Conservation (phyloP, 345 rosid genomes). For the Populus tremula region DNA sequence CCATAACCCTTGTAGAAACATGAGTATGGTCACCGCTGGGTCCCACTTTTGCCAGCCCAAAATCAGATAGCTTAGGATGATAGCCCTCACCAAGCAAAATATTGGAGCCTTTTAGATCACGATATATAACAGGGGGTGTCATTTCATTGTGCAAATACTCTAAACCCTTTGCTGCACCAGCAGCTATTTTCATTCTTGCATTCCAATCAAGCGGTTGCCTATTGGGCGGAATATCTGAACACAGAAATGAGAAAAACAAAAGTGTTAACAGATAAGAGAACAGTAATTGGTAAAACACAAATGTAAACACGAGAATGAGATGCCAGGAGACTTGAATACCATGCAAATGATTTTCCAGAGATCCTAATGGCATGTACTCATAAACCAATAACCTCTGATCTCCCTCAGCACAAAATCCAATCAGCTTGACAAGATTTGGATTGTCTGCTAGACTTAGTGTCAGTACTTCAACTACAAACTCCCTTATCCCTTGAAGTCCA, state of each 20-base stretch:
- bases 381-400: constrained; percentile 45
- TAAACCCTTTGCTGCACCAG: constrained; percentile 47
- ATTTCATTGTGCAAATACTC: constrained; percentile 43
- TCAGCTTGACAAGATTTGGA: constrained; percentile 44
- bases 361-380: constrained; percentile 50
- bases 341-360: constrained; percentile 43
- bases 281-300: background rate
- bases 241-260: background rate
- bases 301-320: background rate
- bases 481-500: constrained; percentile 42
- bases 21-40: constrained; percentile 49
- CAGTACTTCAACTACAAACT: constrained; percentile 38
- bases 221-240: constrained; percentile 28
- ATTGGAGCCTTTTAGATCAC: constrained; percentile 46
- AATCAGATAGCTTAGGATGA: constrained; percentile 45
- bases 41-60: constrained; percentile 47
- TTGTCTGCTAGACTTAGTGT: constrained; percentile 37
- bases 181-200: constrained; percentile 46
- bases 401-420: constrained; percentile 43
- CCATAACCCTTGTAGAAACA: constrained; percentile 55
- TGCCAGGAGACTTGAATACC: constrained; percentile 21
- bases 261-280: background rate
- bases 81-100: constrained; percentile 40
- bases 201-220: constrained; percentile 43
- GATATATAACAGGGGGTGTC: constrained; percentile 42